A percentile compares a stretch with the other conserved stretches of the same genome.
Conservation (phyloP, 2,329 filamentous ascomycete species). For the Tolypocladium pustulatum region DNA sequence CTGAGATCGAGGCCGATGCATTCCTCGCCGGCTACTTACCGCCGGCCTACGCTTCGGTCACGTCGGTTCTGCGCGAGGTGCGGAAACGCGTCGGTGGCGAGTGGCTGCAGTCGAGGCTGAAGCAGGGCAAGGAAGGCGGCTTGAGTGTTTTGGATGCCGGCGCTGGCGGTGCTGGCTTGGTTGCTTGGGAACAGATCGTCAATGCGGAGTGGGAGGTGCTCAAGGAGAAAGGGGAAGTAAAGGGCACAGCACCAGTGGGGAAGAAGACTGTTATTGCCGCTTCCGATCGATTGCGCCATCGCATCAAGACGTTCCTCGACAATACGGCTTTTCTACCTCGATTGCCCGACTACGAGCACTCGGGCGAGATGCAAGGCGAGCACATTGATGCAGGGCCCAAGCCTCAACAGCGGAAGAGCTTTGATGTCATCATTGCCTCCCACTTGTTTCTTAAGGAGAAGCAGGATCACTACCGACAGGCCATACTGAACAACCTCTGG, state of each 20-base stretch:
- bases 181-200: constrained; percentile 70
- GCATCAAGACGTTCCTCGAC: constrained; percentile 66
- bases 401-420: constrained; percentile 60
- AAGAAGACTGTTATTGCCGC: constrained; percentile 75
- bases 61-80: constrained; percentile 61
- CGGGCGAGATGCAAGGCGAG: constrained; percentile 45
- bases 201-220: constrained; percentile 72
- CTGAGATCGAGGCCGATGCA: constrained; percentile 63
- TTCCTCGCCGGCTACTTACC: constrained; percentile 62
- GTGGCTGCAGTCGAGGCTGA: constrained; percentile 58
- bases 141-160: constrained; percentile 65
- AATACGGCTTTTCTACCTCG: constrained; percentile 89
- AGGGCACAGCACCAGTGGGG: constrained; percentile 43
- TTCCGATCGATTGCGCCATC: constrained; percentile 62
- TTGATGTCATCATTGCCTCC: constrained; percentile 82
- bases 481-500: constrained; percentile 83
- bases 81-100: constrained; percentile 59
- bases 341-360: constrained; percentile 75
- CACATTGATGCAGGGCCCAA: constrained; percentile 47
- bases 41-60: constrained; percentile 57
- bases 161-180: constrained; percentile 58
- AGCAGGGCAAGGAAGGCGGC: constrained; percentile 42
- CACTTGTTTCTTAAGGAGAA: constrained; percentile 69
- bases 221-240: constrained; percentile 35
- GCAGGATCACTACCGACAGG: constrained; percentile 67